These are phyloP conservation scores for Discostella stelligeroides DNA, from an alignment of 108 stramenopile species.

Conservation along the genomic window DNA sequence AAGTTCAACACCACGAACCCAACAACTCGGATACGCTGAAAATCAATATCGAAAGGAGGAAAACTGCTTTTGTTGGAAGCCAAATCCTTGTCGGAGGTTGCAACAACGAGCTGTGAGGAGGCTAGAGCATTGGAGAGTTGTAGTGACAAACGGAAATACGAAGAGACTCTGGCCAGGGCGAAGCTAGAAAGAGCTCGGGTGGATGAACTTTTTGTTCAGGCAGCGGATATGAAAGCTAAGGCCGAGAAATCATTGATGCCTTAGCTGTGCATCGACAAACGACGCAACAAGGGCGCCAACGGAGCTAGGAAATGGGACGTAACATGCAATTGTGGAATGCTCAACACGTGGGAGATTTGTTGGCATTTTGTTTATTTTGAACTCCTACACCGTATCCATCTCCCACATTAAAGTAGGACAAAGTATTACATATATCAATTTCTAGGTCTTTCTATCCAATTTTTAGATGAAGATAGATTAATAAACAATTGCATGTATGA, in stretches of 20 bases:
- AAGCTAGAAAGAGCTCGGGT: constrained; percentile 29
- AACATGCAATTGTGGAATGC: no score
- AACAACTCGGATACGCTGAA: constrained; percentile 10
- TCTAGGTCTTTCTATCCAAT: no score
- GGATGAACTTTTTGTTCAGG: constrained; percentile 34
- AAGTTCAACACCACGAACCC: constrained; percentile 4
- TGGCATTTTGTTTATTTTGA: no score
- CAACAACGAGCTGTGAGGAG: constrained; percentile 31
- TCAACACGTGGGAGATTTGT: no score
- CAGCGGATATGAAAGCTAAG: constrained; percentile 38
- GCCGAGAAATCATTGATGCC: constrained; percentile 13
- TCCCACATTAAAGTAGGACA: no score
- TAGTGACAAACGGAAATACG: constrained; percentile 9
- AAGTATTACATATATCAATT: no score
- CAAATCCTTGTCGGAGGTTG: constrained; percentile 22
- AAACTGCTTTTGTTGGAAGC: constrained; percentile 37
- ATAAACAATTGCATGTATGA: no score
- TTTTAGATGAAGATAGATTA: background rate
- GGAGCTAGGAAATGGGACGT: no score
- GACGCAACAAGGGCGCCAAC: no score
- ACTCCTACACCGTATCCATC: no score
- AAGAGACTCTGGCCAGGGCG: constrained; percentile 26
- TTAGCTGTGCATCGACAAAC: no score
- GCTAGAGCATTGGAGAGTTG: constrained; percentile 15
- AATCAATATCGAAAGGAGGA: constrained; percentile 30